Percentiles rank a stretch among this genome's conserved stretches.
phyloP scores from a whole-genome alignment of 179 eudicot species.

The Kewa caespitosa region DNA sequence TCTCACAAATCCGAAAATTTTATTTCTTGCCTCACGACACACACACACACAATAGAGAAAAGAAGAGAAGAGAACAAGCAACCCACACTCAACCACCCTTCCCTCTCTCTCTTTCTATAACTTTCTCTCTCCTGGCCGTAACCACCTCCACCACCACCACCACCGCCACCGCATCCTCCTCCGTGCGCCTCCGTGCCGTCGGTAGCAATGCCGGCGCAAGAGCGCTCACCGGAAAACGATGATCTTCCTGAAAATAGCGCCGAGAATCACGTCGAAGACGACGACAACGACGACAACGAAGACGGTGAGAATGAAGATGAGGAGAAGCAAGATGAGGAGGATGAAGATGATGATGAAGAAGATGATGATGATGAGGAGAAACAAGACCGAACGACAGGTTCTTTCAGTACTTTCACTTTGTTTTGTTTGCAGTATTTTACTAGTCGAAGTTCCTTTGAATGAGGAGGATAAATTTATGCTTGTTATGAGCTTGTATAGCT shows the following conservation, averaged over 20 bases:
- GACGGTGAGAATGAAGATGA: not conserved
- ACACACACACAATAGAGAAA: not conserved
- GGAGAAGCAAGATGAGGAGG: not conserved
- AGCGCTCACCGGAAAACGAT: conserved; percentile 10
- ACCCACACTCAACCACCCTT: conserved; percentile 28
- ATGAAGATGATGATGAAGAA: not conserved
- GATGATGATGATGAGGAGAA: conserved; percentile 11
- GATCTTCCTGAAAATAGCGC: conserved; percentile 13
- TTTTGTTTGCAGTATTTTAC: too few relatives aligned
- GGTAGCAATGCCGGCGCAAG: conserved; percentile 17
- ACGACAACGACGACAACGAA: not conserved
- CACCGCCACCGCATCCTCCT: not conserved
- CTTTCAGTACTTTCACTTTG: too few relatives aligned
- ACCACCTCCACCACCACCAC: not conserved
- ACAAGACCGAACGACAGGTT: not conserved
- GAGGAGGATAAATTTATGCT: too few relatives aligned
- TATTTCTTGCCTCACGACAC: not conserved
- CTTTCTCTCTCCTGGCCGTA: conserved; percentile 21
- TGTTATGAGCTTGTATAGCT: too few relatives aligned
- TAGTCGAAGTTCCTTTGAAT: too few relatives aligned
- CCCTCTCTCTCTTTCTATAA: not conserved
- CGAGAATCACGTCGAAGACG: not conserved
- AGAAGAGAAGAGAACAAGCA: conserved; percentile 1
- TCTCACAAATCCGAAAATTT: not conserved
- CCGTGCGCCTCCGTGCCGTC: not conserved